Conservation (phyloP, 306 rosid genomes). For the Urtica urens region DNA sequence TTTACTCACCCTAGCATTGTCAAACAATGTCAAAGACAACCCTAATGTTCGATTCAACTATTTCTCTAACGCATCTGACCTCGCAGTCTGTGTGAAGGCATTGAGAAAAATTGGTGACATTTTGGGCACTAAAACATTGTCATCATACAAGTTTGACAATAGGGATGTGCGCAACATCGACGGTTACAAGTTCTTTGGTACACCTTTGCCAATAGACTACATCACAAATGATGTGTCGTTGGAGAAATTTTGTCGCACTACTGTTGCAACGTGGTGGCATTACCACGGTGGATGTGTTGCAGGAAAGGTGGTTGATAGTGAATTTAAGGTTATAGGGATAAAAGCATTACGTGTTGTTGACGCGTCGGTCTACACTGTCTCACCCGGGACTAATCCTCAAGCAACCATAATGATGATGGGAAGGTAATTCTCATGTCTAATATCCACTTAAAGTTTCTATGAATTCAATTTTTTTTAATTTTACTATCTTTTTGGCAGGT, state of each 20-base stretch:
- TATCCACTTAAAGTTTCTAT: not conserved
- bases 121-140: not conserved
- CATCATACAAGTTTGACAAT: not conserved
- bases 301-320: conserved; percentile 20
- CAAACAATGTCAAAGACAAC: not conserved
- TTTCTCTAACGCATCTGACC: not conserved
- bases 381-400: conserved; percentile 26
- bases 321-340: conserved; percentile 11
- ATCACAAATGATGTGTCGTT: conserved; percentile 2
- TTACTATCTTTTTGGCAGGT: not conserved
- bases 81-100: conserved; percentile 9
- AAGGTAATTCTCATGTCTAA: conserved; percentile 11
- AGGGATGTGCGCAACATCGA: not conserved
- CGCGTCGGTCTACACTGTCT: conserved; percentile 2
- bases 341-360: conserved; percentile 16
- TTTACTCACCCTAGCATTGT: not conserved
- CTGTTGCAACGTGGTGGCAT: conserved; percentile 21
- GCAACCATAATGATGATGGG: conserved; percentile 25
- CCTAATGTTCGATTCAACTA: conserved; percentile 11
- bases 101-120: conserved; percentile 6
- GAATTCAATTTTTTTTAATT: not conserved
- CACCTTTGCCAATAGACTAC: conserved; percentile 6
- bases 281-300: conserved; percentile 22
- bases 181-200: conserved; percentile 2
- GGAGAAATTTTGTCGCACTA: conserved; percentile 1